Percentiles rank a stretch among this genome's conserved stretches.
Evolutionary conservation across 768 basidiomycete genomes (phyloP).

Genomic region (Boletus vinaceobasis): DNA sequence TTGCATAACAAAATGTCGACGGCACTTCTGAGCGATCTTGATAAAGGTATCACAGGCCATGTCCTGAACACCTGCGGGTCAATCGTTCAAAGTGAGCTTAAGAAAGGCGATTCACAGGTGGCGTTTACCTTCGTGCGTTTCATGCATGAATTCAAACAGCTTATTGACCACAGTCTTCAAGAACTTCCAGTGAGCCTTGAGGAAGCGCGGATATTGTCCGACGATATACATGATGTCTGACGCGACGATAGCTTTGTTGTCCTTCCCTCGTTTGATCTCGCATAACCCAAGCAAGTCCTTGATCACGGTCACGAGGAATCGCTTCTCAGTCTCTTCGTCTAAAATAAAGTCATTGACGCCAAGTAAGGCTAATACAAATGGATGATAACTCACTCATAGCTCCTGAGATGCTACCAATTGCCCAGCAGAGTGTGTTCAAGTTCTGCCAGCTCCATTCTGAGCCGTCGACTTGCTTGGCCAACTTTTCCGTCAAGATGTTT

Average conservation of each 20-base stretch:
- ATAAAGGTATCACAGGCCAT: slow-evolving; percentile 99
- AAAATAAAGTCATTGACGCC: not conserved
- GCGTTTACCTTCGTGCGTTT: slow-evolving; percentile 86
- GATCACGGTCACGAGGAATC: slow-evolving; percentile 98
- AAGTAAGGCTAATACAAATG: not conserved
- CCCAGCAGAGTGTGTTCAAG: slow-evolving; percentile 98
- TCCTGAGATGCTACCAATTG: slow-evolving; percentile 97
- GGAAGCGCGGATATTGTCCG: slow-evolving; percentile 98
- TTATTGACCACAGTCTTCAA: slow-evolving; percentile 99
- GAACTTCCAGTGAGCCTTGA: slow-evolving; percentile 99
- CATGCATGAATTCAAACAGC: slow-evolving; percentile 99
- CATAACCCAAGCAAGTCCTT: slow-evolving; percentile 96
- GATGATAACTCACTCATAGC: slow-evolving; percentile 82
- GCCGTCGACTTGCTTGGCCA: slow-evolving; percentile 95
- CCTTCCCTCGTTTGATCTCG: slow-evolving; percentile 98
- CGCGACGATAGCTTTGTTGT: slow-evolving; percentile 98
- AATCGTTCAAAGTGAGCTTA: slow-evolving; percentile 1
- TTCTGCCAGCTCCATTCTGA: slow-evolving; percentile 99
- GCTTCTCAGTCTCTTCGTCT: slow-evolving; percentile 99
- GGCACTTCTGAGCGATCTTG: slow-evolving; percentile 98
- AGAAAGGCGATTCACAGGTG: not conserved
- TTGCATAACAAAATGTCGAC: slow-evolving; percentile 97
- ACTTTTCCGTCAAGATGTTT: slow-evolving; percentile 94
- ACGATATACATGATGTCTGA: slow-evolving; percentile 99
- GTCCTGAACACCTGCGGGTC: slow-evolving; percentile 83